Conservation (phyloP, 208 protist genomes). For the Acanthamoeba triangularis region DNA sequence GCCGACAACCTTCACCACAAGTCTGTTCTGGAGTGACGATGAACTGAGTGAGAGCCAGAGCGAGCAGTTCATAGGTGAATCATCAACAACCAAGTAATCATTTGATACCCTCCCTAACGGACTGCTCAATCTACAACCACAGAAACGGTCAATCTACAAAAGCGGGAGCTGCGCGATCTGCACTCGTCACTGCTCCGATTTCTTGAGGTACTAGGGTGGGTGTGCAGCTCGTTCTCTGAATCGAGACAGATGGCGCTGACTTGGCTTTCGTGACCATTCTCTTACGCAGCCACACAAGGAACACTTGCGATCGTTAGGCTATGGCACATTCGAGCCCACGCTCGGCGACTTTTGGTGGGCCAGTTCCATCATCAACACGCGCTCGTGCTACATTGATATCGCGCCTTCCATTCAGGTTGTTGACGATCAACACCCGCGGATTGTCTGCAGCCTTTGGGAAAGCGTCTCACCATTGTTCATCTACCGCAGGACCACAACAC, state of each 20-base stretch:
- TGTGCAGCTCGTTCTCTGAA: too few species aligned
- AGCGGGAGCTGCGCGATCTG: neutral
- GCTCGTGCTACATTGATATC: slow-evolving; percentile 47
- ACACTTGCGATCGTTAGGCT: neutral
- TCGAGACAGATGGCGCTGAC: too few species aligned
- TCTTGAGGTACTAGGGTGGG: neutral
- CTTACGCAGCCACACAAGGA: neutral
- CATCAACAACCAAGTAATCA: neutral
- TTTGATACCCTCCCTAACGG: too few species aligned
- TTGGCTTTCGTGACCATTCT: too few species aligned
- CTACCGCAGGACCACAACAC: neutral
- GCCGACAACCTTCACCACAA: slow-evolving; percentile 13
- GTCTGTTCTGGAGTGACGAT: neutral
- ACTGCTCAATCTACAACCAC: neutral
- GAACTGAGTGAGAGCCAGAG: neutral
- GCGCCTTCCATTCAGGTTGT: neutral
- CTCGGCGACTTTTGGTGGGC: slow-evolving; percentile 11
- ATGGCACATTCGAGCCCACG: neutral
- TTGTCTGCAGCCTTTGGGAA: too few species aligned
- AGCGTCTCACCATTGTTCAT: neutral
- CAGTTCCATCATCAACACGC: slow-evolving; percentile 21
- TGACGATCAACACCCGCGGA: too few species aligned
- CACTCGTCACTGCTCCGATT: neutral
- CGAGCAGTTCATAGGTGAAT: neutral
- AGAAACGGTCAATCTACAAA: slow-evolving; percentile 4